phyloP scores from a whole-genome alignment of 1,284 basidiomycete species.

The Rhizoctonia solani region DNA sequence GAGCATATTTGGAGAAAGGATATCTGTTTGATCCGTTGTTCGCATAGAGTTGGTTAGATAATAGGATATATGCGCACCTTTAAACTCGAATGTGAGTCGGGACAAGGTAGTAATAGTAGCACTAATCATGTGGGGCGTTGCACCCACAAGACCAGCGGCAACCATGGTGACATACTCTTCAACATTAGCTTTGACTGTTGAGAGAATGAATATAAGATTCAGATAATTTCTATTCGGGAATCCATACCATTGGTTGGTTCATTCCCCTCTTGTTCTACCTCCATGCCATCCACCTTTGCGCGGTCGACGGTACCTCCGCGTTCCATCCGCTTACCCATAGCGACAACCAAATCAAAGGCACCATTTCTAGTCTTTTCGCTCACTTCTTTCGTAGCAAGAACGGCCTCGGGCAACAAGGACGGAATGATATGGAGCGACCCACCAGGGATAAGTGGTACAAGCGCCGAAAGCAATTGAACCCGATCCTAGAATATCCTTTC shows the following conservation, averaged over 20 bases:
- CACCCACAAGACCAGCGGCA: conserved; percentile 90
- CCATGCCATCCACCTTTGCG: conserved; percentile 78
- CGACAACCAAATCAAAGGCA: conserved; percentile 89
- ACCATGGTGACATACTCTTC: conserved; percentile 98
- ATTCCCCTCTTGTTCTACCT: conserved; percentile 60
- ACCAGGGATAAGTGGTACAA: conserved; percentile 74
- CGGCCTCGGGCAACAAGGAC: conserved; percentile 90
- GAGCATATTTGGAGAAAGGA: conserved; percentile 76
- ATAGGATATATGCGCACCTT: conserved; percentile 57
- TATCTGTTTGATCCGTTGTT: conserved; percentile 52
- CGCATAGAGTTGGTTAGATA: neutral
- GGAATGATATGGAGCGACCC: conserved; percentile 84
- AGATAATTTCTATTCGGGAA: neutral
- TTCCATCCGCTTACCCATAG: conserved; percentile 93
- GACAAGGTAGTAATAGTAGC: conserved; percentile 95
- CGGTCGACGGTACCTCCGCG: conserved; percentile 84
- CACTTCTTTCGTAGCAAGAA: conserved; percentile 97
- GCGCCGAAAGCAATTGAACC: conserved; percentile 70
- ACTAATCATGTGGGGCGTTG: conserved; percentile 97
- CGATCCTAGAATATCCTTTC: conserved; percentile 66
- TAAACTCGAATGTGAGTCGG: conserved; percentile 94
- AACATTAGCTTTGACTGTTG: conserved; percentile 71
- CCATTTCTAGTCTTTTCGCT: conserved; percentile 89
- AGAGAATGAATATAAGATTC: conserved; percentile 1
- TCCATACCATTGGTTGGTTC: conserved; percentile 55